phyloP scores from a whole-genome alignment of 1,139 yeast genomes.

The Sugiyamaella pinicola region DNA sequence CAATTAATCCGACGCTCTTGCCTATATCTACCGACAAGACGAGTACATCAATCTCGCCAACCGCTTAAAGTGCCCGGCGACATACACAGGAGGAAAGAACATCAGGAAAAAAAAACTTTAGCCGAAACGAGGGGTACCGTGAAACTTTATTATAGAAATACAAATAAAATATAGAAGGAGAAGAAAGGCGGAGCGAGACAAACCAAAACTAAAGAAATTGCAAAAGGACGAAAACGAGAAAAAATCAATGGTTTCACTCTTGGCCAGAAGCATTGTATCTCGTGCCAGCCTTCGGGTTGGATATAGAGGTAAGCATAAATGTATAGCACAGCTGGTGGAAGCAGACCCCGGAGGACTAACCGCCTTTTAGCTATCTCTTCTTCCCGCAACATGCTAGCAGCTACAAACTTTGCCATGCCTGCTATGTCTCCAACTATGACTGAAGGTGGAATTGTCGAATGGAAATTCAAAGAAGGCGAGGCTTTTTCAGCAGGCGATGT shows the following conservation, averaged over 20 bases:
- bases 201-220: too few relatives aligned
- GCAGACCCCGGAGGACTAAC: too few relatives aligned
- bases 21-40: background rate
- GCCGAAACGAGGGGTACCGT: background rate
- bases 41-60: background rate
- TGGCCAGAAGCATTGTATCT: slow-evolving; percentile 10
- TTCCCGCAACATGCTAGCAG: slow-evolving; percentile 38
- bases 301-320: slow-evolving; percentile 2
- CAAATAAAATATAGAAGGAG: too few relatives aligned
- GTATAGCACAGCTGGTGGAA: too few relatives aligned
- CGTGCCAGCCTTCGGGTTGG: slow-evolving; percentile 8
- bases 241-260: slow-evolving; percentile 9
- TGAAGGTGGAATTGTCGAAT: slow-evolving; percentile 91
- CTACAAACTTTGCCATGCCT: slow-evolving; percentile 82
- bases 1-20: background rate
- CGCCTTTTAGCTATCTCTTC: slow-evolving; percentile 1
- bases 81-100: too few relatives aligned
- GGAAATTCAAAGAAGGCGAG: slow-evolving; percentile 85
- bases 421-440: slow-evolving; percentile 99
- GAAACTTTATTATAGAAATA: background rate
- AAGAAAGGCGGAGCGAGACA: too few relatives aligned
- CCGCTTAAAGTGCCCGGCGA: background rate
- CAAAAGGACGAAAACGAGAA: background rate
- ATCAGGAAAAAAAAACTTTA: background rate
- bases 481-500: slow-evolving; percentile 81